A percentile compares a stretch with the other conserved stretches of the same genome.
Evolutionary conservation across 2,329 filamentous ascomycete genomes (phyloP).

Genomic region (Penicillium sp.): DNA sequence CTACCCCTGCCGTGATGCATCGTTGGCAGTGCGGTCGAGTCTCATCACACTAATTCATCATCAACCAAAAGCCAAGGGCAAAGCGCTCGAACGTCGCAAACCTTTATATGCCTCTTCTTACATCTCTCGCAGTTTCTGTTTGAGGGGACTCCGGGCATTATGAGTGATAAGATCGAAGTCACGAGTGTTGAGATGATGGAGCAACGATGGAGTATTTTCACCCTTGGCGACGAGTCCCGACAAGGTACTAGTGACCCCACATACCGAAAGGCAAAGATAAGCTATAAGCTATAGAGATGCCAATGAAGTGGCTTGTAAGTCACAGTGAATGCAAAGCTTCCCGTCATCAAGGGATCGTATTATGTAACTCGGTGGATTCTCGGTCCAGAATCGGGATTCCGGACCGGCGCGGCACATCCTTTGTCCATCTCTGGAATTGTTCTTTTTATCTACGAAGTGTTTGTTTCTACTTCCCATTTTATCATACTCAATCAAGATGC

Average conservation of each 20-base stretch:
- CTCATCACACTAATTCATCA: slow-evolving; percentile 36
- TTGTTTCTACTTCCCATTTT: no score
- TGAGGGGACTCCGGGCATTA: slow-evolving; percentile 39
- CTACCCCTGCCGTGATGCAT: slow-evolving; percentile 35
- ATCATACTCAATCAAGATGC: background rate
- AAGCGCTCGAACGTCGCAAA: slow-evolving; percentile 9
- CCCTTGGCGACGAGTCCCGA: background rate
- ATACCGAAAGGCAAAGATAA: background rate
- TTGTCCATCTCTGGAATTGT: background rate
- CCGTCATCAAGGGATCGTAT: slow-evolving; percentile 6
- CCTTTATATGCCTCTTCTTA: slow-evolving; percentile 40
- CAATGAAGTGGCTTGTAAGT: no score
- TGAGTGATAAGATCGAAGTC: background rate
- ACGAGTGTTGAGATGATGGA: background rate
- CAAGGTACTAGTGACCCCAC: background rate
- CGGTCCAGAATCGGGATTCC: slow-evolving; percentile 1
- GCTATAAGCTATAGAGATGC: background rate
- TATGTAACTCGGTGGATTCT: slow-evolving; percentile 13
- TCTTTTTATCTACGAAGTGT: background rate
- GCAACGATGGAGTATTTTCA: background rate
- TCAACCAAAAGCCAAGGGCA: background rate
- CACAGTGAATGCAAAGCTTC: background rate
- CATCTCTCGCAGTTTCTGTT: slow-evolving; percentile 40
- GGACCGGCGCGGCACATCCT: background rate
- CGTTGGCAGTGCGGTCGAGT: slow-evolving; percentile 37